Conservation (phyloP, 2,329 filamentous ascomycete genomes). For the Fusarium abutilonis region DNA sequence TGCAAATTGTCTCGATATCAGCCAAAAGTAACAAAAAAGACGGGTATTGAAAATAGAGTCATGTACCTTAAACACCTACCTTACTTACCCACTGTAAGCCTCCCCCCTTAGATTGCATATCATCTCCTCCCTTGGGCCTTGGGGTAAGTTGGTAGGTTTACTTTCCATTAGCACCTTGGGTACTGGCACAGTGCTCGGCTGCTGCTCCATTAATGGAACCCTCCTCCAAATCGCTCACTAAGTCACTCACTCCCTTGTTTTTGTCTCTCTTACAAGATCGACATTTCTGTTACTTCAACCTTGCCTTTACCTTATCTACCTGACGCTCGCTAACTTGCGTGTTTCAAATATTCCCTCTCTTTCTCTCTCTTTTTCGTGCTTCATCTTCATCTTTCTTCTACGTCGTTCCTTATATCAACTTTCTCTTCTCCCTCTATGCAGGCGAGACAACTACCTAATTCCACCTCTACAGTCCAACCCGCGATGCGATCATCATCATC, state of each 20-base stretch:
- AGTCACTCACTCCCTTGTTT: constrained; percentile 15
- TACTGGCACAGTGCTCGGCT: background rate
- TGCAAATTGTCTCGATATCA: background rate
- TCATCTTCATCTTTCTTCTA: constrained; percentile 1
- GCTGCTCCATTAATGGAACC: background rate
- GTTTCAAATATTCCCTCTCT: constrained; percentile 3
- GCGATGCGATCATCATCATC: constrained; percentile 30
- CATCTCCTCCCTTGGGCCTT: constrained; percentile 4
- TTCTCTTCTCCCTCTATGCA: constrained; percentile 1
- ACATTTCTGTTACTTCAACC: background rate
- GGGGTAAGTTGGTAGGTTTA: background rate
- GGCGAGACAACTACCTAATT: constrained; percentile 9
- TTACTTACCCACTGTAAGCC: constrained; percentile 2
- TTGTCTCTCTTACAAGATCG: constrained; percentile 16
- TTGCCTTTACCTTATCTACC: constrained; percentile 2
- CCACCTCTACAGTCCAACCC: constrained; percentile 3
- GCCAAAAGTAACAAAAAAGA: background rate
- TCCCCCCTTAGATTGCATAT: constrained; percentile 24
- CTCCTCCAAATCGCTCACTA: background rate
- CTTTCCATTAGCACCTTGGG: background rate
- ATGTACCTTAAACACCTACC: background rate
- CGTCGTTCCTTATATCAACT: constrained; percentile 20
- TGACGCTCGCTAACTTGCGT: constrained; percentile 1
- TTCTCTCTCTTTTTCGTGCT: constrained; percentile 7
- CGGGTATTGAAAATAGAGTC: no score